Evolutionary conservation across 2,329 filamentous ascomycete species (phyloP), one percentile per base, ranked within the genome.

Genomic region (Mollisia scopiformis): DNA sequence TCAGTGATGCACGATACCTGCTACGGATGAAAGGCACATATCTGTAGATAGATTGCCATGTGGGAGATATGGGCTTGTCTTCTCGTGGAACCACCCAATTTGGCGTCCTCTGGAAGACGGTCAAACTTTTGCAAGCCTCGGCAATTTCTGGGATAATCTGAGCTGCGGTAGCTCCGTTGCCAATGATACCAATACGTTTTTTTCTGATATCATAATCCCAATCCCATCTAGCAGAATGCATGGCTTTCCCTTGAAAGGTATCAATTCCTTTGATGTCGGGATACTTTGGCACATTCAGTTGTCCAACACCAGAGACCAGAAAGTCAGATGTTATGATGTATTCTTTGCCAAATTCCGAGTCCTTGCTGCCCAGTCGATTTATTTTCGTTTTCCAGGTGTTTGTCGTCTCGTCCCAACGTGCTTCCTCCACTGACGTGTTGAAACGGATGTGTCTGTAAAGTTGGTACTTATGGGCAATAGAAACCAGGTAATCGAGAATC

Each of bases 171-270:
- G 84, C 84, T 6, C 83, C 82, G 68, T 85, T 87, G 2, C 85
- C 84, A 37, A 88, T 81, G n/a, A 88, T 72, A 0, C 80, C 84
- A 41, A 87, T 79, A 54, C 78, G 79, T 74, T 86, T 86, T 8
- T 76, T 81, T 30, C 74, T 71, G n/a, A 84, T 66, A 53, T 80
- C 77, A 63, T 84, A 84, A 46, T 77, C 82, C 82, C 83, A 85
- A 62, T 87, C 83, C 83, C 84, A 87, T n/a, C 83, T 71, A 4
- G 84, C 82, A 2, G 80, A 82, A 62, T 87, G 84, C 76, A 82
- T 71, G 3, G 78, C 61, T n/a, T 74, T 74, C 16, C 80, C 81
- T 55, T 76, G 72, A 65, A 80, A 83, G n/a, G 72, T 73, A 4
- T 77, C 69, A 1, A 82, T 62, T 0, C 80, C 81, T 1, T 75